Conservation (phyloP, 768 basidiomycete species). For the Pulveroboletus frians region DNA sequence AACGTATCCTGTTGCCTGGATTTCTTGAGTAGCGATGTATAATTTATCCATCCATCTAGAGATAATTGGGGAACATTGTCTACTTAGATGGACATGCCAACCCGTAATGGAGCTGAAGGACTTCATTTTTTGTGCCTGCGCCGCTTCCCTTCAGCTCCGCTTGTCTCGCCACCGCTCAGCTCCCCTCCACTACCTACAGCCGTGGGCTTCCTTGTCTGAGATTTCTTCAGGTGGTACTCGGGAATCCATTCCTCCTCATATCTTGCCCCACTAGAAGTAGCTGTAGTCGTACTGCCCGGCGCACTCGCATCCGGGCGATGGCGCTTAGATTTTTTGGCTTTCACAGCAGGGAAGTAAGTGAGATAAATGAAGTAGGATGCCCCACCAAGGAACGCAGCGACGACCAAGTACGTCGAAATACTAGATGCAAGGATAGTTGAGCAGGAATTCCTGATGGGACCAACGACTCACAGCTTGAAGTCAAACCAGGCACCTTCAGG, state of each 20-base stretch:
- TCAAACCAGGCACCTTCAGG: slow-evolving; percentile 75
- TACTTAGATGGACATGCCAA: neutral
- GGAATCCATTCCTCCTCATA: slow-evolving; percentile 93
- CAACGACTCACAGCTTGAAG: slow-evolving; percentile 63
- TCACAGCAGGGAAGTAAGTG: slow-evolving; percentile 59
- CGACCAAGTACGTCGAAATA: slow-evolving; percentile 68
- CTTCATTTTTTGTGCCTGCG: slow-evolving; percentile 49
- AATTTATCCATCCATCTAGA: slow-evolving; percentile 6
- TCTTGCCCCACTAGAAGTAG: slow-evolving; percentile 55
- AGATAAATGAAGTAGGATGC: slow-evolving; percentile 60
- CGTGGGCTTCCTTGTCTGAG: slow-evolving; percentile 45
- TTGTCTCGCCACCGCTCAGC: slow-evolving; percentile 59
- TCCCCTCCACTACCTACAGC: slow-evolving; percentile 60
- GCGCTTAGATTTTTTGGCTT: slow-evolving; percentile 47
- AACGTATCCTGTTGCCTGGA: neutral
- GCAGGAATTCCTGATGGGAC: neutral
- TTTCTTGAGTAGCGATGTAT: neutral
- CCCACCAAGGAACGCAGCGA: slow-evolving; percentile 57
- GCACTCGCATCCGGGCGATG: slow-evolving; percentile 43
- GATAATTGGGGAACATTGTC: neutral
- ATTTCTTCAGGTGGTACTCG: slow-evolving; percentile 77
- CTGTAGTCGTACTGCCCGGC: slow-evolving; percentile 54
- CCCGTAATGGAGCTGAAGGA: neutral
- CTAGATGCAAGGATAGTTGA: slow-evolving; percentile 22
- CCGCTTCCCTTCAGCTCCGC: slow-evolving; percentile 48